Percentiles rank a stretch among this genome's conserved stretches.
These are phyloP conservation scores for Cucurbitaria berberidis DNA, from an alignment of 2,329 filamentous ascomycete species.

Conservation along the genomic window DNA sequence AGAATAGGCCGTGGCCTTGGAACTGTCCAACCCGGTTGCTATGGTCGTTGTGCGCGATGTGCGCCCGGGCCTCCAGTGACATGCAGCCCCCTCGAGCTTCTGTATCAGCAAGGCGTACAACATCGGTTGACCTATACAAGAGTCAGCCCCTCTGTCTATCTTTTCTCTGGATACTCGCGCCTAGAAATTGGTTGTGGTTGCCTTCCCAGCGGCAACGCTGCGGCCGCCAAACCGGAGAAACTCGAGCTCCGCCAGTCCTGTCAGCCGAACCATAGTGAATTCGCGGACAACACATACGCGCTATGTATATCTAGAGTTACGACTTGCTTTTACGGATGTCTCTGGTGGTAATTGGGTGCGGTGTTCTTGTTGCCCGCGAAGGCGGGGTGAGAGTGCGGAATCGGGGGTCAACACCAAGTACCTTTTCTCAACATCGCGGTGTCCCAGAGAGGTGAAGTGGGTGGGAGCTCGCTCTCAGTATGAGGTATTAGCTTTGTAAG, in stretches of 20 bases:
- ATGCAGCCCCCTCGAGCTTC: not conserved
- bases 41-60: not conserved
- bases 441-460: not conserved
- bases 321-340: not conserved
- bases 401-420: not conserved
- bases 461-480: not conserved
- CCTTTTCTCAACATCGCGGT: not conserved
- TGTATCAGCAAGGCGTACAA: not conserved
- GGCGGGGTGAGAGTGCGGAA: not conserved
- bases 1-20: not conserved
- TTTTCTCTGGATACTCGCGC: not conserved
- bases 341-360: not conserved
- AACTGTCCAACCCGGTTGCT: not conserved
- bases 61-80: not conserved
- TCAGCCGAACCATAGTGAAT: not conserved
- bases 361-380: not conserved
- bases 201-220: not conserved
- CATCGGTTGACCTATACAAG: not conserved
- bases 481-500: not conserved
- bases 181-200: not conserved
- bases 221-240: not conserved
- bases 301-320: not conserved
- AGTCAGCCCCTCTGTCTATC: not conserved
- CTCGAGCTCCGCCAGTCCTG: not conserved
- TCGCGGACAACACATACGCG: not conserved